A percentile compares a stretch with the other conserved stretches of the same genome.
These are phyloP conservation scores for Colletotrichum neosansevieriae DNA, from an alignment of 2,329 filamentous ascomycete genomes.

Conservation along the genomic window DNA sequence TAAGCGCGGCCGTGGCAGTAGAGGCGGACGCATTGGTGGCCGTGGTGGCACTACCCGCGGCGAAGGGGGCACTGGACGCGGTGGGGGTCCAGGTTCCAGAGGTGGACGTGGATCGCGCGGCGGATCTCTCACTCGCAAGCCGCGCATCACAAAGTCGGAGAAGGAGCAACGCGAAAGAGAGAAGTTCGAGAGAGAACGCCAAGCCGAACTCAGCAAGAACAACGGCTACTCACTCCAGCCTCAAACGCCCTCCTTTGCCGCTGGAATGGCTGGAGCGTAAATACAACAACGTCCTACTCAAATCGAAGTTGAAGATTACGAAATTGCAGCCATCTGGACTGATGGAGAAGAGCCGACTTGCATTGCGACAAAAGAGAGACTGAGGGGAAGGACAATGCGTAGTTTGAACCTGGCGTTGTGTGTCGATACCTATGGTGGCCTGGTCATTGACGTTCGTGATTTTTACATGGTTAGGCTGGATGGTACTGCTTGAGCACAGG, in stretches of 20 bases:
- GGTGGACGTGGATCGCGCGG: slow-evolving; percentile 79
- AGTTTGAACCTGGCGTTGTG: slow-evolving; percentile 26
- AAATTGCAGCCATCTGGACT: slow-evolving; percentile 1
- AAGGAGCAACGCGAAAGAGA: slow-evolving; percentile 84
- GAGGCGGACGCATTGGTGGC: slow-evolving; percentile 64
- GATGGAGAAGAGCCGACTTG: background rate
- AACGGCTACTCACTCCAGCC: slow-evolving; percentile 54
- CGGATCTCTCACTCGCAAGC: slow-evolving; percentile 80
- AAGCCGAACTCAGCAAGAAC: slow-evolving; percentile 55
- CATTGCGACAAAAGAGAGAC: slow-evolving; percentile 20
- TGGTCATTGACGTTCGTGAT: slow-evolving; percentile 31
- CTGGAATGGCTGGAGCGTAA: slow-evolving; percentile 41
- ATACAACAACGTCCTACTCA: background rate
- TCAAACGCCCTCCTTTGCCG: slow-evolving; percentile 39
- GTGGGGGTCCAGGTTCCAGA: slow-evolving; percentile 75
- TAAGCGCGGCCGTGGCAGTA: slow-evolving; percentile 68
- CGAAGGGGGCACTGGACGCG: slow-evolving; percentile 57
- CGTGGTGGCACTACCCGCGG: slow-evolving; percentile 73
- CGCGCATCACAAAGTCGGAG: slow-evolving; percentile 87
- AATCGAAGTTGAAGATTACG: too few relatives aligned
- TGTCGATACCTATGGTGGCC: slow-evolving; percentile 21
- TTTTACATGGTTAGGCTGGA: slow-evolving; percentile 31
- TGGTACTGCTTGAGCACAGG: slow-evolving; percentile 21
- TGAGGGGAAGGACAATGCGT: slow-evolving; percentile 1
- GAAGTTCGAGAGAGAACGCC: slow-evolving; percentile 78